Evolutionary conservation across 176 grass and related monocot genomes (phyloP).

Genomic region (Themeda triandra): DNA sequence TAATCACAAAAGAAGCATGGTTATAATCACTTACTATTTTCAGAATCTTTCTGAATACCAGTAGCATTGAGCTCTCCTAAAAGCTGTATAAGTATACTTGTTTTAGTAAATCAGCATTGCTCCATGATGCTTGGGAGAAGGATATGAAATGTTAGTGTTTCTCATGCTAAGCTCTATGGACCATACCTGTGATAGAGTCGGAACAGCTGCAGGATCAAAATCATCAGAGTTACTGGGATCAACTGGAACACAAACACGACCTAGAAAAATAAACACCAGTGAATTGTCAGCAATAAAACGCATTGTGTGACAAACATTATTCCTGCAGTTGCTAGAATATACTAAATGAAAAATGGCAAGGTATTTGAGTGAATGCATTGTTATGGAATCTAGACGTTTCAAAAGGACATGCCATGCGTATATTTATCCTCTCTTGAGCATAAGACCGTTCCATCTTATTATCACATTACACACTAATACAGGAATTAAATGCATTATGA

Average conservation of each 20-base stretch:
- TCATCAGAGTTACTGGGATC: constrained; percentile 78
- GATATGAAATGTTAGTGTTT: not conserved
- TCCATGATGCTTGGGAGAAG: constrained; percentile 5
- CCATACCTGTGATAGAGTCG: constrained; percentile 70
- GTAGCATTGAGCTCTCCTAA: constrained; percentile 74
- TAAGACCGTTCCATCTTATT: not conserved
- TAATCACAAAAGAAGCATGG: not conserved
- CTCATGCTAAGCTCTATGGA: not conserved
- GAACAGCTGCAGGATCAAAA: constrained; percentile 78
- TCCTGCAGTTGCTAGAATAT: not conserved
- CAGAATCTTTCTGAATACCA: constrained; percentile 44
- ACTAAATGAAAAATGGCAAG: not conserved
- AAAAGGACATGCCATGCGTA: not conserved
- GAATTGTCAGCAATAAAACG: not conserved
- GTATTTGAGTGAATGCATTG: not conserved
- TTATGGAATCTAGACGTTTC: not conserved
- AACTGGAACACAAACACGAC: constrained; percentile 83
- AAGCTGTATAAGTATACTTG: constrained; percentile 44
- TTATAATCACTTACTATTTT: constrained; percentile 47
- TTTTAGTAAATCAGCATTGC: constrained; percentile 13
- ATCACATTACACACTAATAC: not conserved
- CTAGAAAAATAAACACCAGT: constrained; percentile 39
- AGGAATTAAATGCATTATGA: not conserved
- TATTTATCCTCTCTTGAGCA: not conserved
- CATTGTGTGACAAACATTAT: not conserved